Percentiles rank a stretch among this genome's conserved stretches.
These are phyloP conservation scores for Friedmanniomyces endolithicus DNA, from an alignment of 495 filamentous ascomycete species.

Conservation along the genomic window DNA sequence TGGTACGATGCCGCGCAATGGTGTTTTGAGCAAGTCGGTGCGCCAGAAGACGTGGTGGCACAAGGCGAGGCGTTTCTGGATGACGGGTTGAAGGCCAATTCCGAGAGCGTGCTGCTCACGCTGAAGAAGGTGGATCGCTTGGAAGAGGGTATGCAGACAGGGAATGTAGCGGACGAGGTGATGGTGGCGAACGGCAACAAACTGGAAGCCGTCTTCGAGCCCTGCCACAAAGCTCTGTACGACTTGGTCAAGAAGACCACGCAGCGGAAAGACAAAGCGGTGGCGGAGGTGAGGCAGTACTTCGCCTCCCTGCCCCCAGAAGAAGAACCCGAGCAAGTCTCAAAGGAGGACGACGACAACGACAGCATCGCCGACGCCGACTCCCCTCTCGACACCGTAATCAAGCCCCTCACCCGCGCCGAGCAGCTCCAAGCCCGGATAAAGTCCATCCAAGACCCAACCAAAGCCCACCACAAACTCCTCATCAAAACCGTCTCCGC, in stretches of 20 bases:
- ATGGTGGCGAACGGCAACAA: slow-evolving; percentile 44
- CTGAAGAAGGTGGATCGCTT: slow-evolving; percentile 80
- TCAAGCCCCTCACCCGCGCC: slow-evolving; percentile 29
- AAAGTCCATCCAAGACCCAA: slow-evolving; percentile 56
- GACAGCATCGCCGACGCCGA: slow-evolving; percentile 43
- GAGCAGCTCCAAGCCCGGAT: slow-evolving; percentile 40
- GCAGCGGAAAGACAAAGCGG: slow-evolving; percentile 54
- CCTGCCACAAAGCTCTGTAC: slow-evolving; percentile 72
- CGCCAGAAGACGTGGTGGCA: slow-evolving; percentile 32
- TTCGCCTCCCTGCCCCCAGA: slow-evolving; percentile 28
- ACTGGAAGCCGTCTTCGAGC: slow-evolving; percentile 71
- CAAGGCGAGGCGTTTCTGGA: slow-evolving; percentile 61
- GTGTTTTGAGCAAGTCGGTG: slow-evolving; percentile 67
- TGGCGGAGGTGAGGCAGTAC: slow-evolving; percentile 58
- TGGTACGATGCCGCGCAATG: slow-evolving; percentile 95
- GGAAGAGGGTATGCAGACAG: slow-evolving; percentile 34
- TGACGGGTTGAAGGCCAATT: slow-evolving; percentile 75
- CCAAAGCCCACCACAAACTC: slow-evolving; percentile 54
- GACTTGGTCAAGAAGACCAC: slow-evolving; percentile 61
- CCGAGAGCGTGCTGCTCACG: slow-evolving; percentile 79
- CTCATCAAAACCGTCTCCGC: slow-evolving; percentile 72
- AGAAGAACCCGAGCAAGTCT: background rate
- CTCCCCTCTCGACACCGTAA: slow-evolving; percentile 31
- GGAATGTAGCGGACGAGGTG: slow-evolving; percentile 4
- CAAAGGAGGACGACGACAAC: slow-evolving; percentile 34